Conservation (phyloP, 495 filamentous ascomycete species). For the Margaritispora aquatica region DNA sequence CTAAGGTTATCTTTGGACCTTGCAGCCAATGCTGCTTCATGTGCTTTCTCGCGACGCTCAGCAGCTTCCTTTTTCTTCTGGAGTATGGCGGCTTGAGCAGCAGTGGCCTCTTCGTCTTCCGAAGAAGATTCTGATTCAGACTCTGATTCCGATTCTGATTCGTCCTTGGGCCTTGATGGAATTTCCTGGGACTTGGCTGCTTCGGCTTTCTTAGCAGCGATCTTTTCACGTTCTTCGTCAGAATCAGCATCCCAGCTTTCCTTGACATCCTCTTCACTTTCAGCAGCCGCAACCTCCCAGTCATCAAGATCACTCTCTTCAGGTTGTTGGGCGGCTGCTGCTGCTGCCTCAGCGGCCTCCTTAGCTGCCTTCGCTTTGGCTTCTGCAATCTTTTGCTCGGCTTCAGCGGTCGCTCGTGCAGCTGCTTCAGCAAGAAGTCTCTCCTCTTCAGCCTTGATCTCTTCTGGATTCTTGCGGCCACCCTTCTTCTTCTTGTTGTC, state of each 20-base stretch:
- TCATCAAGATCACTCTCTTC: conserved; percentile 64
- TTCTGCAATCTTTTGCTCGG: conserved; percentile 58
- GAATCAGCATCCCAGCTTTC: conserved; percentile 91
- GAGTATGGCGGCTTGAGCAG: conserved; percentile 59
- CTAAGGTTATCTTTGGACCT: conserved; percentile 91
- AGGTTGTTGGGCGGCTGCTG: conserved; percentile 46
- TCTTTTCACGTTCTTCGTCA: conserved; percentile 63
- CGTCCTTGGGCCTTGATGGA: conserved; percentile 30
- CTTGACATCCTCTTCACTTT: conserved; percentile 68
- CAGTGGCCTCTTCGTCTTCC: conserved; percentile 65
- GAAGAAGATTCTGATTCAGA: conserved; percentile 35
- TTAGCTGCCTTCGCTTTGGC: conserved; percentile 50
- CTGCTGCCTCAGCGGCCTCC: conserved; percentile 47
- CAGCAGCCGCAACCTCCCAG: conserved; percentile 82
- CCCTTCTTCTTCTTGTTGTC: conserved; percentile 71
- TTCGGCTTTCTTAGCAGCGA: conserved; percentile 31
- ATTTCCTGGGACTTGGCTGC: conserved; percentile 24
- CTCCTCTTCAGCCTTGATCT: conserved; percentile 57
- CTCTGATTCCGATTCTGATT: conserved; percentile 39
- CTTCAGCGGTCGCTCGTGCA: conserved; percentile 57
- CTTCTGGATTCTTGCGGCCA: conserved; percentile 62
- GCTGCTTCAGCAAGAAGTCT: conserved; percentile 66
- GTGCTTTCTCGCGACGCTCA: conserved; percentile 79
- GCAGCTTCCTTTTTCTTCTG: conserved; percentile 82
- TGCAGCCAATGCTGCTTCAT: conserved; percentile 87